A percentile compares a stretch with the other conserved stretches of the same genome.
These are phyloP conservation scores for Candida glaebosa DNA, from an alignment of 805 yeast species.

Conservation along the genomic window DNA sequence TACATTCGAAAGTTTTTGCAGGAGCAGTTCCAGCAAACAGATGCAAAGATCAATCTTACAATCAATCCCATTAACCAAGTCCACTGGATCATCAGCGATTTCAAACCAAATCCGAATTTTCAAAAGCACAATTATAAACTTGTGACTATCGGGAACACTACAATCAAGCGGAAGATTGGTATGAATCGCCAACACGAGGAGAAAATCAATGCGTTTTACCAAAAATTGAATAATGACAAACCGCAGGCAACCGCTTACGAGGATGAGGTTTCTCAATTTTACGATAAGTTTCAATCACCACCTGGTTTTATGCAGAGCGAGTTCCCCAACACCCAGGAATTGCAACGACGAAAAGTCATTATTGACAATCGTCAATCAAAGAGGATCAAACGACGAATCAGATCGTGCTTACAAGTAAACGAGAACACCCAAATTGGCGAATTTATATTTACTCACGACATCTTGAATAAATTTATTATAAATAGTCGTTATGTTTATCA, in stretches of 20 bases:
- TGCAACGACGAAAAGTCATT: slow-evolving; percentile 15
- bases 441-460: slow-evolving; percentile 28
- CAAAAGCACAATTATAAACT: neutral
- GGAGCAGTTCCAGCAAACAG: slow-evolving; percentile 15
- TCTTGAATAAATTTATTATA: slow-evolving; percentile 27
- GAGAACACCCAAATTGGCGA: slow-evolving; percentile 21
- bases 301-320: slow-evolving; percentile 40
- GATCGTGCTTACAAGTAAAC: slow-evolving; percentile 18
- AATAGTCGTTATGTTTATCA: slow-evolving; percentile 9
- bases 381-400: slow-evolving; percentile 26
- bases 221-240: slow-evolving; percentile 8
- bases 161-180: slow-evolving; percentile 11
- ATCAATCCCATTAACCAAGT: slow-evolving; percentile 35
- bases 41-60: slow-evolving; percentile 21
- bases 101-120: slow-evolving; percentile 15
- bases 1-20: slow-evolving; percentile 23
- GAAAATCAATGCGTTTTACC: slow-evolving; percentile 13
- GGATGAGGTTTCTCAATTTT: slow-evolving; percentile 25
- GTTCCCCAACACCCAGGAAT: slow-evolving; percentile 35
- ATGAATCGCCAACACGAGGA: slow-evolving; percentile 14
- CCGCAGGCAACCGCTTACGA: slow-evolving; percentile 7
- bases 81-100: slow-evolving; percentile 36
- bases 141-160: neutral
- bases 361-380: slow-evolving; percentile 20
- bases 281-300: slow-evolving; percentile 36